Evolutionary conservation across 1,284 basidiomycete genomes (phyloP).

Genomic region (Pseudozyma flocculosa): DNA sequence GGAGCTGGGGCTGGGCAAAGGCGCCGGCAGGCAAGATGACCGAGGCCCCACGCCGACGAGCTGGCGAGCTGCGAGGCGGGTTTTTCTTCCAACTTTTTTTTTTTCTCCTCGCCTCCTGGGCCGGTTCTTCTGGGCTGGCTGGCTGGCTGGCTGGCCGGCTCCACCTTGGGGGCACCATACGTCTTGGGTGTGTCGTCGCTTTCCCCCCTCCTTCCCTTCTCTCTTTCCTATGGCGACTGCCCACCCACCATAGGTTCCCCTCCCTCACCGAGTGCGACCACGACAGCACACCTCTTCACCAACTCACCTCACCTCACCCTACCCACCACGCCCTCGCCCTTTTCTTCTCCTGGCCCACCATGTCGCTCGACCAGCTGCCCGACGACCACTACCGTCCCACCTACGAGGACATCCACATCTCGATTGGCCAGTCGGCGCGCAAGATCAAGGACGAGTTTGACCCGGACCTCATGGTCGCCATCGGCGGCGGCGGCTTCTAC

Average conservation of each 20-base stretch:
- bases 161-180: too few species aligned
- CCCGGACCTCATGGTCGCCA: conserved; percentile 53
- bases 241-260: background rate
- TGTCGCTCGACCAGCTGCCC: conserved; percentile 38
- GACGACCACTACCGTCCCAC: conserved; percentile 56
- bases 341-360: background rate
- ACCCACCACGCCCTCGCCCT: background rate
- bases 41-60: too few species aligned
- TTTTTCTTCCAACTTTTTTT: too few species aligned
- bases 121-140: too few species aligned
- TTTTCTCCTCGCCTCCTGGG: too few species aligned
- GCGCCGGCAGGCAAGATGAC: too few species aligned
- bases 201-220: background rate
- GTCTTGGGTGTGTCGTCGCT: too few species aligned
- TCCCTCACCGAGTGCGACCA: too few species aligned
- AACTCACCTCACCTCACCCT: background rate
- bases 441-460: conserved; percentile 51
- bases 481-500: conserved; percentile 56
- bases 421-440: conserved; percentile 47
- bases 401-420: conserved; percentile 56
- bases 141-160: too few species aligned
- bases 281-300: too few species aligned
- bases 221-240: background rate
- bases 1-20: too few species aligned
- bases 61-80: too few species aligned